Evolutionary conservation across 768 basidiomycete species (phyloP), one percentile per base, ranked within the genome.

Genomic region (Kwoniella pini): DNA sequence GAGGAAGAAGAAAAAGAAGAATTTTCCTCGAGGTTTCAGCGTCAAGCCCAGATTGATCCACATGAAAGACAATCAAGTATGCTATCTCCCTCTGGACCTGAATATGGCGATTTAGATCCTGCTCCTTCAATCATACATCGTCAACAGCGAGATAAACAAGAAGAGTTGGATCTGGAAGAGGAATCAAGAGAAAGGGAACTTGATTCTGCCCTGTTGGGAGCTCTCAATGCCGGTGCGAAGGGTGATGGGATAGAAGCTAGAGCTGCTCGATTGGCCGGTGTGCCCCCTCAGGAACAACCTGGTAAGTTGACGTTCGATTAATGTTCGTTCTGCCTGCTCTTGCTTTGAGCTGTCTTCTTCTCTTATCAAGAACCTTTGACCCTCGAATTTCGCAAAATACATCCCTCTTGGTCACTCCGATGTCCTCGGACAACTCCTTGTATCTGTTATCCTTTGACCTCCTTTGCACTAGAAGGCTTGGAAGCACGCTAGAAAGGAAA

Each of bases 141-240:
- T 19, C n/a, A 38, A 26, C 69, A 74, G 50, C 57, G 63, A 9
- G 72, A 74, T 43, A 39, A 60, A 9, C 72, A 74, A 46, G 72
- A 74, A 46, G 33, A 68, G 33, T 40, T 74, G 22, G 72, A 74
- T 45, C 43, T 74, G 21, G 70, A 69, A 45, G 72, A 74, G 52
- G 72, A 74, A 46, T 62, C 52, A 17, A 57, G 68, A 44, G 72
- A 74, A 43, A 43, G 72, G 24, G 39, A 51, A 12, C 22, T 74
- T 19, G 48, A 55, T n/a, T 45, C 45, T 11, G 60, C 50, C 13
- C 22, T 50, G 6, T 39, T 56, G 43, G 33, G 24, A 1, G 48
- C 54, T 7, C 19, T 57, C n/a, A 60, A 58, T 27, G 15, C 36
- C 26, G 55, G 55, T 9, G 55, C 38, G 19, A 48, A 38, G 28